Percentiles rank a stretch among this genome's conserved stretches.
Evolutionary conservation across 257 asterid species (phyloP).

Genomic region (Scutellaria barbata): DNA sequence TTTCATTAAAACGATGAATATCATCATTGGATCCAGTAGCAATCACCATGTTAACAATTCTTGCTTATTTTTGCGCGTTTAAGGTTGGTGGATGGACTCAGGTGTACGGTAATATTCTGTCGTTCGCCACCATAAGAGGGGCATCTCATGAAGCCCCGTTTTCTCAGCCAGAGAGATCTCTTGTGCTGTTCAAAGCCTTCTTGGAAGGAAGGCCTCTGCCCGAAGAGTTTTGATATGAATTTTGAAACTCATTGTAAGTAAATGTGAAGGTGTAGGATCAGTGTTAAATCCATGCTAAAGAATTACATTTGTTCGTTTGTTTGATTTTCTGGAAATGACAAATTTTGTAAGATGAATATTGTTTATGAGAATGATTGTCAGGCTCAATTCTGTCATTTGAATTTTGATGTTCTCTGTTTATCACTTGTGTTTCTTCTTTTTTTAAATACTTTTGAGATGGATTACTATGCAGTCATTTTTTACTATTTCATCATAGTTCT

Average conservation of each 20-base stretch:
- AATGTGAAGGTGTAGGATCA: conserved; percentile 26
- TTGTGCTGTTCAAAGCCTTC: conserved; percentile 72
- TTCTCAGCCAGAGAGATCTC: conserved; percentile 84
- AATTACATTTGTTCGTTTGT: conserved; percentile 32
- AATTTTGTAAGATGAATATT: conserved; percentile 33
- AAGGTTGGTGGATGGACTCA: conserved; percentile 92
- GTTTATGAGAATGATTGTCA: background rate
- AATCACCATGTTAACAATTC: too few relatives aligned
- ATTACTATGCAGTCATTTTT: too few relatives aligned
- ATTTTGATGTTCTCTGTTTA: too few relatives aligned
- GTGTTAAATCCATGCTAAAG: background rate
- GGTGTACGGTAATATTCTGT: conserved; percentile 58
- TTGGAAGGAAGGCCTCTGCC: conserved; percentile 74
- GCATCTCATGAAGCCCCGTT: conserved; percentile 87
- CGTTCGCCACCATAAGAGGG: conserved; percentile 78
- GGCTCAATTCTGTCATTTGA: background rate
- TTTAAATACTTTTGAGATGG: too few relatives aligned
- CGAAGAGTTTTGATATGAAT: conserved; percentile 46
- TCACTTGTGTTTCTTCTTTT: too few relatives aligned
- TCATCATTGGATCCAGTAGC: background rate
- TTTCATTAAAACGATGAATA: background rate
- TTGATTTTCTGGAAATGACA: conserved; percentile 25
- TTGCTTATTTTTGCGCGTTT: background rate
- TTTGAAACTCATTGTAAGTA: conserved; percentile 37
- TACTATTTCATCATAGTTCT: too few relatives aligned